Evolutionary conservation across 495 filamentous ascomycete genomes (phyloP).

Genomic region (Pyronema omphalodes): DNA sequence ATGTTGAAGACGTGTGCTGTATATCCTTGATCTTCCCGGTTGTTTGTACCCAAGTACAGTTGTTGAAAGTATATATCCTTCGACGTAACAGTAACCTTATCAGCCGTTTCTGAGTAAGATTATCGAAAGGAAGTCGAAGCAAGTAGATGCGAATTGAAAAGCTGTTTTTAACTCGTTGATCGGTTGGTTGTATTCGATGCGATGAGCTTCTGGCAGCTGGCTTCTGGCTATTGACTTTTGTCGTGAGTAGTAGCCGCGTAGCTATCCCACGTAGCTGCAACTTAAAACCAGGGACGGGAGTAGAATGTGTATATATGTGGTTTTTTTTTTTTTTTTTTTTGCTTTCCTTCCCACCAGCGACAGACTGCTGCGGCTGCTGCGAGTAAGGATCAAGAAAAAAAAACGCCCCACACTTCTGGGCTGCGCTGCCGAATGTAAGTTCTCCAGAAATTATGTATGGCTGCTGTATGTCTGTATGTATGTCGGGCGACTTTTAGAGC

Average conservation of each 20-base stretch:
- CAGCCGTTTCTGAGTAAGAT: not conserved
- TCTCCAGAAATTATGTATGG: constrained; percentile 1
- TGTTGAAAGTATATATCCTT: not conserved
- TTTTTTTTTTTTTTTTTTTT: too few relatives aligned
- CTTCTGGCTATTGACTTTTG: not conserved
- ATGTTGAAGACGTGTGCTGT: not conserved
- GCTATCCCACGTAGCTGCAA: too few relatives aligned
- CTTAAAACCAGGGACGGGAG: too few relatives aligned
- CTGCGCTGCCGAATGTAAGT: not conserved
- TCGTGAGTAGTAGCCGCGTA: not conserved
- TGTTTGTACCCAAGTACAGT: not conserved
- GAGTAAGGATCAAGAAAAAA: not conserved
- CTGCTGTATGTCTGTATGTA: not conserved
- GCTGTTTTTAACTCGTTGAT: not conserved
- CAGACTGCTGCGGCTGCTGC: too few relatives aligned
- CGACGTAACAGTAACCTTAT: too few relatives aligned
- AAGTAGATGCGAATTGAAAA: not conserved
- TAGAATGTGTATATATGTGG: too few relatives aligned
- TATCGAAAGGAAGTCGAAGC: not conserved
- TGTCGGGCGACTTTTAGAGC: not conserved
- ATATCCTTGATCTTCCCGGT: not conserved
- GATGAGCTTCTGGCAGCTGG: not conserved
- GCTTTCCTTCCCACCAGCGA: too few relatives aligned
- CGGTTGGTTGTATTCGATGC: not conserved
- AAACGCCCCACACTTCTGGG: not conserved